Evolutionary conservation across 371 early-diverging fungal genomes (phyloP).

Genomic region (Rhizopus stolonifer): DNA sequence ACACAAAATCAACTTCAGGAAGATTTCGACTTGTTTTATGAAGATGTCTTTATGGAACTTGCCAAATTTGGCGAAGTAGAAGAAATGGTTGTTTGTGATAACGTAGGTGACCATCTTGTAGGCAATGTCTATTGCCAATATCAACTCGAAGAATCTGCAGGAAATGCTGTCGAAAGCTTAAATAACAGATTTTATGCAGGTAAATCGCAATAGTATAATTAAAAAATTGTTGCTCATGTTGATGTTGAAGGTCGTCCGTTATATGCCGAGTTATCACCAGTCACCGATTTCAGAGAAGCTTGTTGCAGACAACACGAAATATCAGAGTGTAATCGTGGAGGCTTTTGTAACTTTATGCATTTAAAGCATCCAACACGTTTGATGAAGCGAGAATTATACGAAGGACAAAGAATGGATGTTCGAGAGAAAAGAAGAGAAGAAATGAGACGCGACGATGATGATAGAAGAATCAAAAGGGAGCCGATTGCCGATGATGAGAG

Average conservation of each 20-base stretch:
- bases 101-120: constrained; percentile 96
- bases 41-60: constrained; percentile 95
- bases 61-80: constrained; percentile 96
- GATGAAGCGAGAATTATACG: constrained; percentile 77
- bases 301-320: constrained; percentile 97
- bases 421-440: constrained; percentile 51
- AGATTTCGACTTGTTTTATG: constrained; percentile 95
- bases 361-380: constrained; percentile 77
- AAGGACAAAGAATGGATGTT: constrained; percentile 70
- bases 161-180: constrained; percentile 84
- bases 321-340: constrained; percentile 93
- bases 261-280: constrained; percentile 94
- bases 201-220: constrained; percentile 18
- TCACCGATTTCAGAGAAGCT: constrained; percentile 96
- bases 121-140: constrained; percentile 97
- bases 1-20: constrained; percentile 80
- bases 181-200: constrained; percentile 95
- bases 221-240: too few relatives aligned
- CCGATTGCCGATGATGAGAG: neutral
- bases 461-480: constrained; percentile 22
- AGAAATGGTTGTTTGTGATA: constrained; percentile 96
- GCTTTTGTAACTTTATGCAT: constrained; percentile 99
- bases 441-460: constrained; percentile 21
- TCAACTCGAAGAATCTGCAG: constrained; percentile 90
- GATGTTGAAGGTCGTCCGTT: constrained; percentile 73